Percentiles rank a stretch among this genome's conserved stretches.
Evolutionary conservation across 1,139 yeast species (phyloP).

Genomic region (Candida sanyaensis): DNA sequence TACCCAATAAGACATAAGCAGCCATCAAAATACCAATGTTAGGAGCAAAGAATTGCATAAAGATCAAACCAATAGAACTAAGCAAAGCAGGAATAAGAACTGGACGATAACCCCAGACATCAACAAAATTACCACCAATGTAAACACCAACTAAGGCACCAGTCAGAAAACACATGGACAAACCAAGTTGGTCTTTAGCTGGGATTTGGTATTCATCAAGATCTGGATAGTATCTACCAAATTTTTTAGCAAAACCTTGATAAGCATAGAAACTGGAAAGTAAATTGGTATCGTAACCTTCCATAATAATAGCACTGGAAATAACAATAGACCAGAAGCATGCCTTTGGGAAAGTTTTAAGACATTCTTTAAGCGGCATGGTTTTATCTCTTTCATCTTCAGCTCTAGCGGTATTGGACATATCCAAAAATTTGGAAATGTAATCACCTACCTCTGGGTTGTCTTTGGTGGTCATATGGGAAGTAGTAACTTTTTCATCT

Average conservation of each 20-base stretch:
- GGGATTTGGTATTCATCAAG: constrained; percentile 37
- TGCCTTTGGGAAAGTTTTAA: constrained; percentile 44
- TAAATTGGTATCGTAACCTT: constrained; percentile 44
- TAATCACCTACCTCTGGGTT: constrained; percentile 33
- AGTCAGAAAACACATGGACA: constrained; percentile 44
- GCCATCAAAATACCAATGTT: constrained; percentile 39
- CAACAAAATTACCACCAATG: constrained; percentile 46
- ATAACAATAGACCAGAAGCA: constrained; percentile 43
- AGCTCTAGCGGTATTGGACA: constrained; percentile 42
- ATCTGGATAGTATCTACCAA: constrained; percentile 29
- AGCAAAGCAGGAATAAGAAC: constrained; percentile 40
- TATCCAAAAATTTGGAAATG: constrained; percentile 43
- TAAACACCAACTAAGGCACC: constrained; percentile 51
- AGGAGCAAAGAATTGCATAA: constrained; percentile 52
- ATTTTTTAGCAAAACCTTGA: constrained; percentile 37
- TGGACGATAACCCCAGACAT: constrained; percentile 47
- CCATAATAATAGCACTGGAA: constrained; percentile 44
- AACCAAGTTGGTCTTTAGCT: constrained; percentile 50
- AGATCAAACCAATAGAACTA: constrained; percentile 41
- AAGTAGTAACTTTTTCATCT: constrained; percentile 3
- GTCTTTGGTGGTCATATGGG: constrained; percentile 15
- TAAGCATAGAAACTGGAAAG: constrained; percentile 38
- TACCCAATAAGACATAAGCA: constrained; percentile 49
- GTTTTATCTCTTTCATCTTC: constrained; percentile 41
- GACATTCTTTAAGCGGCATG: constrained; percentile 45